phyloP scores from a whole-genome alignment of 192 early-diverging fungal species.

The Coemansia umbellata region DNA sequence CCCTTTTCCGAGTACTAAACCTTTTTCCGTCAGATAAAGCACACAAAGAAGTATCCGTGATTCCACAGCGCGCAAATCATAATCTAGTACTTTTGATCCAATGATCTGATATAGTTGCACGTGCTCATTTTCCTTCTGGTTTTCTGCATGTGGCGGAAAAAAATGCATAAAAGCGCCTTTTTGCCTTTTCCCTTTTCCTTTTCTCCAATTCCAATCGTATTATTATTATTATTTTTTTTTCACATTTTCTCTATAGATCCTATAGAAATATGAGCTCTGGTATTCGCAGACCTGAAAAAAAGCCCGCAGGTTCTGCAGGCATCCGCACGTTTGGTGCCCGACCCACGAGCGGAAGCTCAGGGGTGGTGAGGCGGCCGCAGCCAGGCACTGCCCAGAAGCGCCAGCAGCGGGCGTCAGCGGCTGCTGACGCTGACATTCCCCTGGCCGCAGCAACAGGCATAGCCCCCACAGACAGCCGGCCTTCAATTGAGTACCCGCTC shows the following conservation, averaged over 20 bases:
- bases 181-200: too few species aligned
- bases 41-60: too few species aligned
- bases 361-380: not conserved
- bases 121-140: too few species aligned
- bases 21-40: too few species aligned
- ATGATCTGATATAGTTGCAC: too few species aligned
- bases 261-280: constrained; percentile 27
- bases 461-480: constrained; percentile 6
- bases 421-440: constrained; percentile 14
- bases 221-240: not conserved
- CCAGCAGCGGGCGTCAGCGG: not conserved
- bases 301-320: constrained; percentile 14
- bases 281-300: constrained; percentile 15
- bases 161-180: too few species aligned
- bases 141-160: too few species aligned
- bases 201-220: too few species aligned
- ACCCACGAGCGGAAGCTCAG: not conserved
- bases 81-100: too few species aligned
- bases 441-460: constrained; percentile 17
- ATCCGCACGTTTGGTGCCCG: constrained; percentile 15
- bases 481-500: constrained; percentile 58
- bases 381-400: not conserved
- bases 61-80: too few species aligned
- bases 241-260: not conserved
- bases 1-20: too few species aligned